These are phyloP conservation scores for Spinacia oleracea DNA, from an alignment of 179 eudicot genomes.

Conservation along the genomic window DNA sequence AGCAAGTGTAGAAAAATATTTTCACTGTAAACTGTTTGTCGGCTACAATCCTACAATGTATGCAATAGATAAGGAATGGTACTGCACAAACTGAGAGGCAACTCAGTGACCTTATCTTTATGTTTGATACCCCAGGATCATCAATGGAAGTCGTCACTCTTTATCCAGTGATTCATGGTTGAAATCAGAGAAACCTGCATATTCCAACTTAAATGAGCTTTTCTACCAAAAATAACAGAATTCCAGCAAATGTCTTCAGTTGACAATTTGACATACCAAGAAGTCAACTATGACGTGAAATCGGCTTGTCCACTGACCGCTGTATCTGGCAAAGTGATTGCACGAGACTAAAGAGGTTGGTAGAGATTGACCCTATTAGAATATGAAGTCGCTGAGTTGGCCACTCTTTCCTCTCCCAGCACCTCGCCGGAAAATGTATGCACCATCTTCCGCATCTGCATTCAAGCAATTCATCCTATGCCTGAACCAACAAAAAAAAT, in stretches of 20 bases:
- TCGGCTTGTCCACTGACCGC: background rate
- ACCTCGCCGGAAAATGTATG: constrained; percentile 46
- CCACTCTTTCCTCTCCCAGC: constrained; percentile 16
- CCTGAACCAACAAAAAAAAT: constrained; percentile 39
- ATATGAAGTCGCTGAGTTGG: constrained; percentile 73
- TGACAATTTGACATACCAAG: too few relatives aligned
- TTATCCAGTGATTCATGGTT: background rate
- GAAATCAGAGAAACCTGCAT: background rate
- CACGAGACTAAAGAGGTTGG: background rate
- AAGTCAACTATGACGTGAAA: background rate
- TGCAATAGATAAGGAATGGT: too few relatives aligned
- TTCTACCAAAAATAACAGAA: background rate
- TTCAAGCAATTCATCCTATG: constrained; percentile 80
- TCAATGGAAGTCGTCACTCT: too few relatives aligned
- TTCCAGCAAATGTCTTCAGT: background rate
- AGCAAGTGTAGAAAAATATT: background rate
- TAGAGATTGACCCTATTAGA: constrained; percentile 33
- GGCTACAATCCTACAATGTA: background rate
- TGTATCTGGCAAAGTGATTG: background rate
- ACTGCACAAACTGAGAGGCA: background rate
- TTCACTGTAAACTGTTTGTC: too few relatives aligned
- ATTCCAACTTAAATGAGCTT: background rate
- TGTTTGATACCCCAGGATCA: background rate
- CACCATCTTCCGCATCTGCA: constrained; percentile 59
- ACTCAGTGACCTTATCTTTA: background rate